Evolutionary conservation across 2,329 filamentous ascomycete genomes (phyloP).

Genomic region (Beauveria sp.): DNA sequence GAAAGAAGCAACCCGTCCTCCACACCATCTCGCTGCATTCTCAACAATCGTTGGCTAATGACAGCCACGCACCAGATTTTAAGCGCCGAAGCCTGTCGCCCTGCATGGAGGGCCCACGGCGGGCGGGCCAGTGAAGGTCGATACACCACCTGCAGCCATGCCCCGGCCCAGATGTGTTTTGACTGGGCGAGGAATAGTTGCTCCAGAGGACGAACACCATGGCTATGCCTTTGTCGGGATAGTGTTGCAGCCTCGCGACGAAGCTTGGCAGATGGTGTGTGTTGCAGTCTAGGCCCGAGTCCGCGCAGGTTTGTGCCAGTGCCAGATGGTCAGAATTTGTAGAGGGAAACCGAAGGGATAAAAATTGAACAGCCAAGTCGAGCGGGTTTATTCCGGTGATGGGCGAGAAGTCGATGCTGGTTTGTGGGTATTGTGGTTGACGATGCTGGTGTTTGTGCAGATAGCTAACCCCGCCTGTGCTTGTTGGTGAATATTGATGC

Average conservation of each 20-base stretch:
- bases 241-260: conserved; percentile 3
- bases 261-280: neutral
- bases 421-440: neutral
- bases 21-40: conserved; percentile 4
- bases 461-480: neutral
- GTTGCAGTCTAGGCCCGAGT: neutral
- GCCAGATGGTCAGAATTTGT: neutral
- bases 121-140: neutral
- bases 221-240: conserved; percentile 1
- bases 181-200: neutral
- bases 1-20: neutral
- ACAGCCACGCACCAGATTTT: conserved; percentile 36
- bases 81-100: conserved; percentile 51
- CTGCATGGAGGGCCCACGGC: conserved; percentile 38
- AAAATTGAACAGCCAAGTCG: neutral
- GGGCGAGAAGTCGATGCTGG: neutral
- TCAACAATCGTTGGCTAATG: conserved; percentile 24
- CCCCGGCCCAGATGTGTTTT: neutral
- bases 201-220: neutral
- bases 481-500: neutral
- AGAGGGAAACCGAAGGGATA: neutral
- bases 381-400: neutral
- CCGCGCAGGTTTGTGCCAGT: conserved; percentile 1
- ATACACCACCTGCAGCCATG: neutral
- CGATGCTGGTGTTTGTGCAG: neutral